Conservation (phyloP, 2,329 filamentous ascomycete genomes). For the Arthrobotrys musiformis region DNA sequence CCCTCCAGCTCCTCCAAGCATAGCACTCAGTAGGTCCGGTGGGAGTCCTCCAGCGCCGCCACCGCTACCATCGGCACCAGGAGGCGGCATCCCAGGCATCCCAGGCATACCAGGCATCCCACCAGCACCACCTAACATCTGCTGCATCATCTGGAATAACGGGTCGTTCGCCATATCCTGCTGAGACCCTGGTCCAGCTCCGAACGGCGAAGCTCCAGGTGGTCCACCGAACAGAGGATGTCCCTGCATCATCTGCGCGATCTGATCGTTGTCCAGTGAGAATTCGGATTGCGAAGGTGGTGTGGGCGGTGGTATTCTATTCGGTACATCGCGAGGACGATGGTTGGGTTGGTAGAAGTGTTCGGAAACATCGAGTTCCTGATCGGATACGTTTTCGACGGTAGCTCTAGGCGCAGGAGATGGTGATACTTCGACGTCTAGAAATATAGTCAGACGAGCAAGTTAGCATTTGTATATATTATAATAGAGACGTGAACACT, state of each 20-base stretch:
- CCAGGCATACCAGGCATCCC: constrained; percentile 61
- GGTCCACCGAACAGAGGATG: constrained; percentile 44
- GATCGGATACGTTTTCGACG: constrained; percentile 64
- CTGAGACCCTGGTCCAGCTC: constrained; percentile 60
- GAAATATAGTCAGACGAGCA: neutral
- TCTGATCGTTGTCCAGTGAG: constrained; percentile 66
- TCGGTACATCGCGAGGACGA: constrained; percentile 61
- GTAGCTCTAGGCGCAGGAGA: constrained; percentile 60
- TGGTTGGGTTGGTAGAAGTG: constrained; percentile 73
- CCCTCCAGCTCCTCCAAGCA: constrained; percentile 59
- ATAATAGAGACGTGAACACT: too few species aligned
- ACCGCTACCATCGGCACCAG: constrained; percentile 62
- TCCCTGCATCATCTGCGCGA: constrained; percentile 72
- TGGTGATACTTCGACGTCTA: constrained; percentile 58
- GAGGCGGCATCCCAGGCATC: constrained; percentile 39
- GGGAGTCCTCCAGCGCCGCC: constrained; percentile 51
- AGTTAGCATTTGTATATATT: too few species aligned
- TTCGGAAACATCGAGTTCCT: constrained; percentile 81
- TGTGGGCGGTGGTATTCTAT: constrained; percentile 56
- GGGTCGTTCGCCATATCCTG: constrained; percentile 72
- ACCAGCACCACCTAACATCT: constrained; percentile 71
- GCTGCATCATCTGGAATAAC: constrained; percentile 79
- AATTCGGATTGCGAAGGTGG: constrained; percentile 59
- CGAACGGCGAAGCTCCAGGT: constrained; percentile 59
- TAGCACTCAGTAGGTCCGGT: constrained; percentile 57